phyloP scores from a whole-genome alignment of 441 rosid genomes.

The Populus hybrid region DNA sequence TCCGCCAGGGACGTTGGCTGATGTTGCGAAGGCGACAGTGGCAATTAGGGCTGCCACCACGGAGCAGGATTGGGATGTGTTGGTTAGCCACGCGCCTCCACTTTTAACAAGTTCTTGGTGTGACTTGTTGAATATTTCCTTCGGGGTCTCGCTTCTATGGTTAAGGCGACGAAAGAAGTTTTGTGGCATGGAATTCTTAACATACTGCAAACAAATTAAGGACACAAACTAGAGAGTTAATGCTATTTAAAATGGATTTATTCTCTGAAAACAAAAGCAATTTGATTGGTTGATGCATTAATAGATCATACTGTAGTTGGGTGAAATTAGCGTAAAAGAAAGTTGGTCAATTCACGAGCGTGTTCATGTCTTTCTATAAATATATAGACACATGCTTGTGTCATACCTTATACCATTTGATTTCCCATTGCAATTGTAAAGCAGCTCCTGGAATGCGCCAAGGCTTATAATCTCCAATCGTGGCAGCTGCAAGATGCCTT shows the following conservation, averaged over 20 bases:
- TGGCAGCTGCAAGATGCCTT: conserved; percentile 38
- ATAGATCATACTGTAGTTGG: neutral
- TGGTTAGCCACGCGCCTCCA: conserved; percentile 46
- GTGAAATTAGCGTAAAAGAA: neutral
- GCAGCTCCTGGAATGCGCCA: conserved; percentile 45
- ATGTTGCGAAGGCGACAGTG: conserved; percentile 48
- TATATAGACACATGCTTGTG: too few species aligned
- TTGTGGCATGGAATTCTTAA: neutral
- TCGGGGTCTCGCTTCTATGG: conserved; percentile 23
- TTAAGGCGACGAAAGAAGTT: conserved; percentile 39
- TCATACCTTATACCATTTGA: conserved; percentile 44
- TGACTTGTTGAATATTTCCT: conserved; percentile 32
- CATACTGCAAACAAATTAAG: conserved; percentile 24
- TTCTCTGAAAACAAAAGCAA: neutral
- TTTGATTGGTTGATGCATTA: neutral
- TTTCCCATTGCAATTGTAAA: conserved; percentile 46
- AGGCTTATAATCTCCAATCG: conserved; percentile 27
- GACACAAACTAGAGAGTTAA: neutral
- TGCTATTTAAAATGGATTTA: neutral
- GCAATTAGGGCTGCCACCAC: conserved; percentile 50
- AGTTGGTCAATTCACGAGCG: neutral
- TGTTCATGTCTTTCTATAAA: neutral
- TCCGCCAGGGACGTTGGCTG: conserved; percentile 45
- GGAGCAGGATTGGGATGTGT: conserved; percentile 43
- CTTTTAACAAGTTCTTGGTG: conserved; percentile 29